Evolutionary conservation across 495 filamentous ascomycete genomes (phyloP).

Genomic region (Trichocladium antarcticum): DNA sequence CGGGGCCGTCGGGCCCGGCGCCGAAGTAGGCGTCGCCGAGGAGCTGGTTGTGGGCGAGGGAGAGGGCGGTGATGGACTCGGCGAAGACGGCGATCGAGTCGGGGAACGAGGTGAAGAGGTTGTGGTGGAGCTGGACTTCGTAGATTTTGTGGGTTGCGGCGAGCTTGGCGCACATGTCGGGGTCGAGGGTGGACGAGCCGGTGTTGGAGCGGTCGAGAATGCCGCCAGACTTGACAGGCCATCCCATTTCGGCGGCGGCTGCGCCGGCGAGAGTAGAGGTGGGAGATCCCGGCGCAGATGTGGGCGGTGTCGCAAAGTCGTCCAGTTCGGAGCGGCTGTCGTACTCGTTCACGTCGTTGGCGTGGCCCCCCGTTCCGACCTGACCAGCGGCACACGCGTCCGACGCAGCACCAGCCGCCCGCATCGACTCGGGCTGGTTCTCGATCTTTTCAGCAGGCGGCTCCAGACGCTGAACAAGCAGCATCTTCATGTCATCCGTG

Average conservation of each 20-base stretch:
- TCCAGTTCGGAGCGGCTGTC: slow-evolving; percentile 56
- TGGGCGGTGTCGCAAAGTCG: slow-evolving; percentile 48
- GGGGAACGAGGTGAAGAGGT: slow-evolving; percentile 60
- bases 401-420: background rate
- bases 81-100: slow-evolving; percentile 55
- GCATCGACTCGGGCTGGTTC: background rate
- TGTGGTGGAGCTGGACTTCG: slow-evolving; percentile 60
- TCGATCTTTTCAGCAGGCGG: slow-evolving; percentile 33
- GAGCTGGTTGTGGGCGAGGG: slow-evolving; percentile 71
- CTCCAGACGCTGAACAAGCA: slow-evolving; percentile 57
- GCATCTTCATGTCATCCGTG: slow-evolving; percentile 71
- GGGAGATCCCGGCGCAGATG: slow-evolving; percentile 38
- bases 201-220: slow-evolving; percentile 63
- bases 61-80: slow-evolving; percentile 57
- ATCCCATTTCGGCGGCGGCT: slow-evolving; percentile 20
- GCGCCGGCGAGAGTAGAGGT: slow-evolving; percentile 34
- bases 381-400: background rate
- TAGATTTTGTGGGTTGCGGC: slow-evolving; percentile 37
- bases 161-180: slow-evolving; percentile 40
- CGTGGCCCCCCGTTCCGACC: background rate
- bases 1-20: slow-evolving; percentile 24
- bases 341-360: slow-evolving; percentile 14
- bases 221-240: slow-evolving; percentile 59
- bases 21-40: slow-evolving; percentile 45
- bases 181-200: slow-evolving; percentile 43